Evolutionary conservation across 1,284 basidiomycete species (phyloP).

Genomic region (Puccinia triticina): DNA sequence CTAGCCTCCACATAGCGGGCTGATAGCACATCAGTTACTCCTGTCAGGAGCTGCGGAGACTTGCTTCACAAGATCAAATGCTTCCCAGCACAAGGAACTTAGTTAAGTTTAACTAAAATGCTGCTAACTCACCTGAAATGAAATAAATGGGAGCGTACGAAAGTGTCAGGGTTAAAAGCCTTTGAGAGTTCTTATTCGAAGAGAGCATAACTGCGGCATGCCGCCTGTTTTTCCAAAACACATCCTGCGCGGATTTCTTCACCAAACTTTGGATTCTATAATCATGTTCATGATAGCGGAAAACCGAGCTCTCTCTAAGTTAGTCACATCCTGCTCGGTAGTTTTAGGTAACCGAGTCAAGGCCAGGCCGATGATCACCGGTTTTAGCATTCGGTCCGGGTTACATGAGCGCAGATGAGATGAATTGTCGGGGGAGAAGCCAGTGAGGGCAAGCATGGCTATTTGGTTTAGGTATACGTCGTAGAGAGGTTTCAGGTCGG

Average conservation of each 20-base stretch:
- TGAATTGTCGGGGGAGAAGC: slow-evolving; percentile 22
- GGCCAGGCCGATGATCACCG: slow-evolving; percentile 41
- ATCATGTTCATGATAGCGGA: slow-evolving; percentile 41
- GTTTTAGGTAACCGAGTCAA: background rate
- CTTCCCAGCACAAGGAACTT: no score
- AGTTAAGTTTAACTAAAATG: no score
- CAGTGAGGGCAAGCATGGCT: slow-evolving; percentile 38
- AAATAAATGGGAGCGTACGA: no score
- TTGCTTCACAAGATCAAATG: no score
- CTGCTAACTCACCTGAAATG: no score
- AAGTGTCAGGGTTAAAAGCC: no score
- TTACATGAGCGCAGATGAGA: slow-evolving; percentile 6
- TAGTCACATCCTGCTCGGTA: background rate
- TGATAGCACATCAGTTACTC: no score
- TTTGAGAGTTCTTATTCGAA: no score
- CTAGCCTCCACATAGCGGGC: no score
- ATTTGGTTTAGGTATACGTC: slow-evolving; percentile 45
- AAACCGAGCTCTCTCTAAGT: slow-evolving; percentile 34
- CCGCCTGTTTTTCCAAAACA: no score
- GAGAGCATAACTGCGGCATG: no score
- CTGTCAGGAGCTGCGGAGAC: no score
- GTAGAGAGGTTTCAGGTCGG: slow-evolving; percentile 33
- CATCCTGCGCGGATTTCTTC: background rate
- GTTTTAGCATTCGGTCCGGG: slow-evolving; percentile 19
- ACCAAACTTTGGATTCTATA: slow-evolving; percentile 45